Evolutionary conservation across 2,329 filamentous ascomycete genomes (phyloP).

Genomic region (Coniochaeta sp.): DNA sequence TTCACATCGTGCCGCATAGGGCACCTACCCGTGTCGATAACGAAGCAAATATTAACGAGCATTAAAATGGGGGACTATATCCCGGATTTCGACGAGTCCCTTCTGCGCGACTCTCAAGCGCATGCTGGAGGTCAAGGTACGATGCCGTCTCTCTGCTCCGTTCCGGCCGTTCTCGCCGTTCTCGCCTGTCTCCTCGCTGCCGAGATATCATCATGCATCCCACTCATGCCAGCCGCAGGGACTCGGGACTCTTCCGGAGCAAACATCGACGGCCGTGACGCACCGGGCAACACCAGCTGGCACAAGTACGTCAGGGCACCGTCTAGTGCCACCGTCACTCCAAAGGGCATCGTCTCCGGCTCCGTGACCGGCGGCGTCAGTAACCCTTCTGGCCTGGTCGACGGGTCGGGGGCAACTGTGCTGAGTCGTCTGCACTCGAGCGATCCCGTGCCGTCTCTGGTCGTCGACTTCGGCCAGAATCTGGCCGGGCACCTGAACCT

Average conservation of each 20-base stretch:
- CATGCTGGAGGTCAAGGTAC: neutral
- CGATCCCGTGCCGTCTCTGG: conserved; percentile 25
- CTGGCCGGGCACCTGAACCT: conserved; percentile 35
- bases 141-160: neutral
- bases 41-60: neutral
- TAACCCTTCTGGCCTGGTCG: conserved; percentile 26
- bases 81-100: neutral
- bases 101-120: neutral
- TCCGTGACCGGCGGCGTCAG: conserved; percentile 26
- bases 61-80: neutral
- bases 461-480: conserved; percentile 44
- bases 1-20: neutral
- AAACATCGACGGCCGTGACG: neutral
- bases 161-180: neutral
- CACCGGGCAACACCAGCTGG: conserved; percentile 3
- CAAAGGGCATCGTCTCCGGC: conserved; percentile 2
- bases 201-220: neutral
- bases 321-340: conserved; percentile 3
- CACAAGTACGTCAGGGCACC: conserved; percentile 10
- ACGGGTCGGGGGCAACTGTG: conserved; percentile 19
- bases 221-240: neutral
- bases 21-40: neutral
- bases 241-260: neutral
- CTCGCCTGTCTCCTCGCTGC: neutral
- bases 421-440: conserved; percentile 17